Evolutionary conservation across 2,329 filamentous ascomycete species (phyloP).

Genomic region (Verticillium zaregamsianum): DNA sequence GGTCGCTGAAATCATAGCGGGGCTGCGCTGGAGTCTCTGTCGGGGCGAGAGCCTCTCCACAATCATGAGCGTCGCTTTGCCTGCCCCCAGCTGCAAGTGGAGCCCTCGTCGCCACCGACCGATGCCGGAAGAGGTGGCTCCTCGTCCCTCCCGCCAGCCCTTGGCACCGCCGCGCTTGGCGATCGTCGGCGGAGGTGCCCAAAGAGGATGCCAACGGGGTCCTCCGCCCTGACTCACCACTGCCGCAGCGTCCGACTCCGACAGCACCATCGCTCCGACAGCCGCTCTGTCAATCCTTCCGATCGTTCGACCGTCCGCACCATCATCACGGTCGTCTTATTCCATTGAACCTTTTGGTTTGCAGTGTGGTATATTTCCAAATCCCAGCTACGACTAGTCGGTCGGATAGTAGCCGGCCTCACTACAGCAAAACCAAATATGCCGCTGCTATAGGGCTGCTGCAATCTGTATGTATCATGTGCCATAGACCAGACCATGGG

Average conservation of each 20-base stretch:
- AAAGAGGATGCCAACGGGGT: conserved; percentile 3
- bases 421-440: conserved; percentile 1
- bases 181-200: conserved; percentile 10
- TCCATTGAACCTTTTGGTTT: neutral
- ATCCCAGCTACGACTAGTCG: conserved; percentile 5
- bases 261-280: neutral
- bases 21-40: neutral
- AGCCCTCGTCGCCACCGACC: neutral
- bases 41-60: too few relatives aligned
- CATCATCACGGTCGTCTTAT: neutral
- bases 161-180: neutral
- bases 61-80: too few relatives aligned
- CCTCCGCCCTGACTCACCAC: neutral
- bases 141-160: neutral
- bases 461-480: neutral
- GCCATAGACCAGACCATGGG: neutral
- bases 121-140: conserved; percentile 4
- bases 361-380: conserved; percentile 8
- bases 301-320: neutral
- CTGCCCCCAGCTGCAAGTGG: neutral
- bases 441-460: neutral
- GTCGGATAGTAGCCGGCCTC: neutral
- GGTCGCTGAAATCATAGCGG: neutral
- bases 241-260: neutral
- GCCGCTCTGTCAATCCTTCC: neutral